A percentile compares a stretch with the other conserved stretches of the same genome.
phyloP scores from a whole-genome alignment of 139 green algal species.

The Raphidocelis subcapitata region DNA sequence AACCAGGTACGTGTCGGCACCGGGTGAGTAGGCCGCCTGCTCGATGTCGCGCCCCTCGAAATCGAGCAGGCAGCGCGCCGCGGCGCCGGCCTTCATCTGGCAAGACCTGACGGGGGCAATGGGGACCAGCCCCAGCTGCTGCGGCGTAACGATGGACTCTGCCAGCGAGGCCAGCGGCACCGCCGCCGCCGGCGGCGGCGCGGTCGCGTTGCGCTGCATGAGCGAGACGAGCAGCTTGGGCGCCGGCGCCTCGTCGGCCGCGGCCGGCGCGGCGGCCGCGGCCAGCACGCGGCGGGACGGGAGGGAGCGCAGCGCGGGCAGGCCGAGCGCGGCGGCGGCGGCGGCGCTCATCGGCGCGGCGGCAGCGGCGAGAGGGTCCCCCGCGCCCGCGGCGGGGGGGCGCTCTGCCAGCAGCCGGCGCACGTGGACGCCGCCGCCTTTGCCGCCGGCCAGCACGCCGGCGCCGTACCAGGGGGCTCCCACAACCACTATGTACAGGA shows the following conservation, averaged over 20 bases:
- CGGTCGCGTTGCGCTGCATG: slow-evolving; percentile 3
- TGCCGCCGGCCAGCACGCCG: no score
- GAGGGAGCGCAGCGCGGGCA: not conserved
- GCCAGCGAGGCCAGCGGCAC: not conserved
- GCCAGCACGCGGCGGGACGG: slow-evolving; percentile 9
- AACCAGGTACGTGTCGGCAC: slow-evolving; percentile 9
- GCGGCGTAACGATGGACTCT: not conserved
- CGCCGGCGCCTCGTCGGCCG: not conserved
- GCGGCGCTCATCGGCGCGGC: no score
- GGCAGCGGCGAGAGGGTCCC: no score
- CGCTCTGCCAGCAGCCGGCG: not conserved
- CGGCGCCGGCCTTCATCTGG: slow-evolving; percentile 17
- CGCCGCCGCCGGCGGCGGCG: not conserved
- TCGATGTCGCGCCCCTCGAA: slow-evolving; percentile 6
- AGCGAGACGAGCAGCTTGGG: not conserved
- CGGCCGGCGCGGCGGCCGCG: not conserved
- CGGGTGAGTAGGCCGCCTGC: not conserved
- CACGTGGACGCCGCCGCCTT: not conserved
- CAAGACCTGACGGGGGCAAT: slow-evolving; percentile 15
- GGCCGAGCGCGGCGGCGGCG: no score
- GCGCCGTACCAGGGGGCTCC: slow-evolving; percentile 20
- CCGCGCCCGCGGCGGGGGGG: no score
- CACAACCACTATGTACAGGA: slow-evolving; percentile 1
- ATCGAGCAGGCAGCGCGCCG: slow-evolving; percentile 18
- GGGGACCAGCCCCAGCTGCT: not conserved